Conservation (phyloP, 2,329 filamentous ascomycete genomes). For the Myrmaecium sp. region DNA sequence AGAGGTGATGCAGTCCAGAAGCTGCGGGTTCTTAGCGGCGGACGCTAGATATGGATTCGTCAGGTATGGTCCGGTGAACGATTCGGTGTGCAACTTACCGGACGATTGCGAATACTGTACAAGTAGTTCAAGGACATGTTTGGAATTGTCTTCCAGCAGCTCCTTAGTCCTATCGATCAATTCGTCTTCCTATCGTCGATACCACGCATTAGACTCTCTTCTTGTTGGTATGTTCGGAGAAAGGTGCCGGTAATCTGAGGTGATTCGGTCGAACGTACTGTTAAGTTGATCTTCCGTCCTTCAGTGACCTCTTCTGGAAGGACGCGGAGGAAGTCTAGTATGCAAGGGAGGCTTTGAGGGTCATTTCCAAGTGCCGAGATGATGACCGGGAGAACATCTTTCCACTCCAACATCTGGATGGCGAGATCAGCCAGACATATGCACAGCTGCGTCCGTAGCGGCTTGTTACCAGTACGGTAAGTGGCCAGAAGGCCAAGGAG, state of each 20-base stretch:
- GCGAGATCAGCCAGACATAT: conserved; percentile 89
- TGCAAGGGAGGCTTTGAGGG: conserved; percentile 64
- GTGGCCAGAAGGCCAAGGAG: conserved; percentile 65
- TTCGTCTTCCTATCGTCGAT: conserved; percentile 69
- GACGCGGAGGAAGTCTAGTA: conserved; percentile 91
- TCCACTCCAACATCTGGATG: conserved; percentile 92
- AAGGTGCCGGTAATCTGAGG: conserved; percentile 22
- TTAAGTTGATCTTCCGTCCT: conserved; percentile 97
- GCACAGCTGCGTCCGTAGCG: conserved; percentile 69
- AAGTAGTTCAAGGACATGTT: conserved; percentile 71
- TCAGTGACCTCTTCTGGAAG: conserved; percentile 97
- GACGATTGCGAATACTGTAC: conserved; percentile 87
- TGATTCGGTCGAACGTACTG: conserved; percentile 62
- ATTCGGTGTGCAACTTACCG: conserved; percentile 37
- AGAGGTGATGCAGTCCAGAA: conserved; percentile 90
- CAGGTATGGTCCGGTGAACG: conserved; percentile 6
- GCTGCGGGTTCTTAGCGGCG: conserved; percentile 70
- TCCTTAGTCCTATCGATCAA: conserved; percentile 71
- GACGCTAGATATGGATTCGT: conserved; percentile 35
- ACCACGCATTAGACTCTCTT: conserved; percentile 24
- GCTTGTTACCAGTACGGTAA: conserved; percentile 67
- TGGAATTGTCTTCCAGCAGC: conserved; percentile 76
- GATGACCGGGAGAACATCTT: conserved; percentile 73
- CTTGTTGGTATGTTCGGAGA: conserved; percentile 16
- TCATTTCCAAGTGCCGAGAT: conserved; percentile 62